A percentile compares a stretch with the other conserved stretches of the same genome.
Conservation (phyloP, 768 basidiomycete genomes). For the Mycena galericulata region DNA sequence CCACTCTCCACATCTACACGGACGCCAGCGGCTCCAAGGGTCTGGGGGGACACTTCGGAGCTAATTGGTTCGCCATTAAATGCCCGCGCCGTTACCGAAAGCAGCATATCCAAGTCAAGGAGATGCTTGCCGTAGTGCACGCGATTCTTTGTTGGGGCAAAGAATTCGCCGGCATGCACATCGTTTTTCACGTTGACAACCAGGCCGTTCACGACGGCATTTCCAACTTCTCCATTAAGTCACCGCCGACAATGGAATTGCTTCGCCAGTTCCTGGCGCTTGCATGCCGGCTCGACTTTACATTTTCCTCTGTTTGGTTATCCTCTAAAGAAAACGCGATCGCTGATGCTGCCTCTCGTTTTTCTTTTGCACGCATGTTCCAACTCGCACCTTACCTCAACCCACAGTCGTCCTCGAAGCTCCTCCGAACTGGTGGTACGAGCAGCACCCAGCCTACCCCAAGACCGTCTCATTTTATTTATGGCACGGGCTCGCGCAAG, state of each 20-base stretch:
- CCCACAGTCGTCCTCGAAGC: slow-evolving; percentile 26
- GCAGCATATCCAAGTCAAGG: no score
- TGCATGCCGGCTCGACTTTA: slow-evolving; percentile 35
- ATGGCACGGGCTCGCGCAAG: slow-evolving; percentile 45
- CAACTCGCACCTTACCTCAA: slow-evolving; percentile 38
- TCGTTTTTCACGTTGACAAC: slow-evolving; percentile 33
- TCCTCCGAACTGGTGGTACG: slow-evolving; percentile 10
- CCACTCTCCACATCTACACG: no score
- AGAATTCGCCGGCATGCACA: slow-evolving; percentile 12
- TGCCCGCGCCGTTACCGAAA: no score
- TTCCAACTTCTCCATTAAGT: slow-evolving; percentile 12
- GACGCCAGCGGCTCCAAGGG: no score
- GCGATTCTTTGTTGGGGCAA: background rate
- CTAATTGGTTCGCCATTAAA: no score
- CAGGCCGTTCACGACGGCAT: slow-evolving; percentile 8
- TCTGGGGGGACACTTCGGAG: no score
- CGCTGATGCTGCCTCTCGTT: slow-evolving; percentile 46
- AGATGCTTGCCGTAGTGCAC: background rate
- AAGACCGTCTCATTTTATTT: slow-evolving; percentile 39
- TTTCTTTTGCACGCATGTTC: slow-evolving; percentile 42
- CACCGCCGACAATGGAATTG: slow-evolving; percentile 27
- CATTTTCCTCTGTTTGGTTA: slow-evolving; percentile 41
- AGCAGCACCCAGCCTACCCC: slow-evolving; percentile 20
- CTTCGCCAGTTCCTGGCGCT: slow-evolving; percentile 33
- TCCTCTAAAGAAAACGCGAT: slow-evolving; percentile 37